Evolutionary conservation across 306 rosid genomes (phyloP), one percentile per base, ranked within the genome.

Genomic region (Cucurbita maxima): DNA sequence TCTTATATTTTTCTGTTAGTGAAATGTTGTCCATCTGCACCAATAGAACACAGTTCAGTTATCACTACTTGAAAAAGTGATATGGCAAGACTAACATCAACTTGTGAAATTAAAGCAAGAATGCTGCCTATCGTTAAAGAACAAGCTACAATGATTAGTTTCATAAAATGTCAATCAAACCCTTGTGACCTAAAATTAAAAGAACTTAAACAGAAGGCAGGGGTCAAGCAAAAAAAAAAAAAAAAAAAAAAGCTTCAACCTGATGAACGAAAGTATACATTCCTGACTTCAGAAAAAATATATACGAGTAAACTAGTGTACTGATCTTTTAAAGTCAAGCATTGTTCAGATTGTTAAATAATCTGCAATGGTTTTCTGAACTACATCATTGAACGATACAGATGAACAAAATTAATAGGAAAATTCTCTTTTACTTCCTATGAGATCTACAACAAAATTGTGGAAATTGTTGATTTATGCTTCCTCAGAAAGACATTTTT

Each of bases 11-110:
- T 79, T 94, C 97, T 52, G 81, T 80, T 52, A 93, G 90, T 84
- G 85, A 77, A 76, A 79, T 77, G 86, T 88, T 88, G 83, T 93
- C 98, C 16, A 87, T 76, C 98, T 94, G 95, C 95, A 87, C 80
- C 62, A 79, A 69, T 43, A 77, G 76, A 75, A 81, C 22, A 77
- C 59, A 58, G 76, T 74, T 83, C 43, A 84, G 78, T n/a, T 43
- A 76, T 51, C 48, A 67, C 79, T 76, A 64, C 52, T 20, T 53
- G 45, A 76, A 52, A 18, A 67, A 72, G 58, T 81, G 50, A 66
- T 20, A 77, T 36, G 74, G 58, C 69, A 55, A 73, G 58, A 72
- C 20, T 22, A 67, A 68, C 36, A 45, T 14, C 73, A 20, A 44
- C 56, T 12, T 45, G 56, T 45, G 37, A 68, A 67, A 68, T 13